Base-by-base conservation (phyloP, 805 yeast species). In the Ogataea saltuana region DNA sequence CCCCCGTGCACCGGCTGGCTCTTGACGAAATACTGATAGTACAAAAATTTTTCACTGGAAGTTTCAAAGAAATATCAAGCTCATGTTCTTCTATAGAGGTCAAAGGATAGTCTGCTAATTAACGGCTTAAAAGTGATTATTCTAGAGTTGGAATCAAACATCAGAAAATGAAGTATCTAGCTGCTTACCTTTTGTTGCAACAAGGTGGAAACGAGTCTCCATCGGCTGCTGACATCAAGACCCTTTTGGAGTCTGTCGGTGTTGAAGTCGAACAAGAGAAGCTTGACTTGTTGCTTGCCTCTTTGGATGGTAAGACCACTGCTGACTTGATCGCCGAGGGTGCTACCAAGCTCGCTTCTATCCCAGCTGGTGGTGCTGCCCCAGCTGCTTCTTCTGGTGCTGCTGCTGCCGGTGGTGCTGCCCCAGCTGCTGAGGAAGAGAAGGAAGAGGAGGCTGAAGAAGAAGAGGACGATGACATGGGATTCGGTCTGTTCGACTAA, bases 291-390 rank as follows among this genome's bases (percentile, higher is more conserved):
- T 81, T 93, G 66, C 74, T 93, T 63, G 61, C 85, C 61, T 86
- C 93, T 65, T 79, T 93, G 64, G 93, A 88, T 72, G 99, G 98
- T 74, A 93, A 93, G 84, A 67, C 86, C 68, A 80, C 88, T 63
- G 81, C 75, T 60, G 96, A 88, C 69, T 83, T 93, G 75, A 82
- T 93, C 64, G 85, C 95, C 64, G 93, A 83, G 77, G 99, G 99
- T 80, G 75, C 85, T 75, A 75, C 85, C 76, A 93, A 93, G 81
- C 87, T 93, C 70, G 95, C 98, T 61, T 83, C 98, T 60, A 95
- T 91, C 59, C 97, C 98, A 74, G 64, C 97, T 66, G 97, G 97
- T 72, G 97, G 96, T 76, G 93, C 97, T 71, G 96, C 93, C 72
- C 80, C 88, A 65, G 74, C 93, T 60, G 72, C 85, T 61, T 75